Percentiles rank a stretch among this genome's conserved stretches.
Evolutionary conservation across 352 stramenopile genomes (phyloP).

Genomic region (Pythium aristosporum): DNA sequence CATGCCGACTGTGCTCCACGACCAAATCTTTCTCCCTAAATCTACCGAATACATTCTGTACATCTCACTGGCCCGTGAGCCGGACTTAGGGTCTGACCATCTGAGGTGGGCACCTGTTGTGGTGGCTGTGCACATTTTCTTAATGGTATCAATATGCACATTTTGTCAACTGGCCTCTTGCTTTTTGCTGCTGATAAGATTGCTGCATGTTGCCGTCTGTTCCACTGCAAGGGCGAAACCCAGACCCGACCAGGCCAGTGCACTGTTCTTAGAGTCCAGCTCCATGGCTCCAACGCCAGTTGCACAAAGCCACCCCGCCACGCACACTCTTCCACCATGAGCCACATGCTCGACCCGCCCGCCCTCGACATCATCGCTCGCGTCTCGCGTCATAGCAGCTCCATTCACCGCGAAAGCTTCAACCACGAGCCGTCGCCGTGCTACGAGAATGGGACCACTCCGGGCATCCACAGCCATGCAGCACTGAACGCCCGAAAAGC

Average conservation of each 20-base stretch:
- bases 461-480: neutral
- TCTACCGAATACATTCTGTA: no score
- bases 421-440: neutral
- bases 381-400: conserved; percentile 26
- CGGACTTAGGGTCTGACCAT: no score
- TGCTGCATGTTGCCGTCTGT: no score
- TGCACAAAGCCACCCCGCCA: neutral
- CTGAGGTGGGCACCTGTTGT: neutral
- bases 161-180: no score
- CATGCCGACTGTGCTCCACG: no score
- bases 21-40: no score
- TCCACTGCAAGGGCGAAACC: no score
- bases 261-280: neutral
- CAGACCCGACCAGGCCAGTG: no score
- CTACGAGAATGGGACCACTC: neutral
- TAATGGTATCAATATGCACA: neutral
- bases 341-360: conserved; percentile 25
- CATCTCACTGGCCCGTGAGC: no score
- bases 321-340: conserved; percentile 21
- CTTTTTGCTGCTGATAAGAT: no score
- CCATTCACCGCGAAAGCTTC: conserved; percentile 15
- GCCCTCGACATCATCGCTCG: conserved; percentile 38
- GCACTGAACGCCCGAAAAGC: neutral
- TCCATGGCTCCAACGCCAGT: neutral
- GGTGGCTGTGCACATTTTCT: neutral